Evolutionary conservation across 345 rosid species (phyloP).

Genomic region (Sapria himalayana): DNA sequence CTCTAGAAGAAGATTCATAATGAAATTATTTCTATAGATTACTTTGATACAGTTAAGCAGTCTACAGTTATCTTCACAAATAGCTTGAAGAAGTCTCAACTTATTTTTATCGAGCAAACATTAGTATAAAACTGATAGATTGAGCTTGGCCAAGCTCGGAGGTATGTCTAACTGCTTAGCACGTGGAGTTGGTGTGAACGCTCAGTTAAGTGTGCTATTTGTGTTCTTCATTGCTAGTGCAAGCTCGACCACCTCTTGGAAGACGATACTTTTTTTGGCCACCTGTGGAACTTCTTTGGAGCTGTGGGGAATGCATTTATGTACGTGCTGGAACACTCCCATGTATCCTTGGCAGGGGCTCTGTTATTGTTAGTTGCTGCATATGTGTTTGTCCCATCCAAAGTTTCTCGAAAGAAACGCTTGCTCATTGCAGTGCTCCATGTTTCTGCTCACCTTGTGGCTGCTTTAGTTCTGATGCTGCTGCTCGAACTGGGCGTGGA

Average conservation of each 20-base stretch:
- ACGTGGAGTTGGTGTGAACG: no score
- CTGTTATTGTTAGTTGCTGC: conserved; percentile 42
- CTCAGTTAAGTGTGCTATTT: conserved; percentile 10
- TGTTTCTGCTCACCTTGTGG: conserved; percentile 66
- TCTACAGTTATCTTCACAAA: no score
- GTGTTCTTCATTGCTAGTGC: conserved; percentile 36
- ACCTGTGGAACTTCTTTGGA: conserved; percentile 60
- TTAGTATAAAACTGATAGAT: no score
- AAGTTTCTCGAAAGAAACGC: conserved; percentile 61
- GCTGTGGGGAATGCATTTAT: conserved; percentile 52
- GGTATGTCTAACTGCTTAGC: no score
- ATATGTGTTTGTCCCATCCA: conserved; percentile 66
- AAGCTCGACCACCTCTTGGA: conserved; percentile 69
- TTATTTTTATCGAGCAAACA: no score
- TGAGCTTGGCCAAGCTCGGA: no score
- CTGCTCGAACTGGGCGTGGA: conserved; percentile 82
- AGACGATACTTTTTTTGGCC: conserved; percentile 82
- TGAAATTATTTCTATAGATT: no score
- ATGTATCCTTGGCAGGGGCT: conserved; percentile 61
- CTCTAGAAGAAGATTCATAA: no score
- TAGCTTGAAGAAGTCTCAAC: no score
- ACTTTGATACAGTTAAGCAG: no score
- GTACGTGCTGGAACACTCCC: conserved; percentile 56
- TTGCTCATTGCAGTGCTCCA: conserved; percentile 65
- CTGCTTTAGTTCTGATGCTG: conserved; percentile 87